Evolutionary conservation across 2,329 filamentous ascomycete genomes (phyloP).

Genomic region (Epichloe baconii): DNA sequence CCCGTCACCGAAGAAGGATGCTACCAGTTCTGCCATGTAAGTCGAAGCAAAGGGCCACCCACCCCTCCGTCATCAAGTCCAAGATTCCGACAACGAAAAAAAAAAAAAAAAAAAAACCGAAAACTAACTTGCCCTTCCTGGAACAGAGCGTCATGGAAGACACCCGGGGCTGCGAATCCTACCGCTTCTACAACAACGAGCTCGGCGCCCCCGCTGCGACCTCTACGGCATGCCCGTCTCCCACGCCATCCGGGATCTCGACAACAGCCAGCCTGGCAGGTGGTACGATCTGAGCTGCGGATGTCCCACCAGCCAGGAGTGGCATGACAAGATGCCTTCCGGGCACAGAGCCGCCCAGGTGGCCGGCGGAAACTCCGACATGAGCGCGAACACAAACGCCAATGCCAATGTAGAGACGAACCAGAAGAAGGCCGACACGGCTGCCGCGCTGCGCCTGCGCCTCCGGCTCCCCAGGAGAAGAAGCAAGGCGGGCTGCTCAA

Average conservation of each 20-base stretch:
- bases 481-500: background rate
- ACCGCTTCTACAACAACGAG: conserved; percentile 21
- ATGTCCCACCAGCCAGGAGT: conserved; percentile 16
- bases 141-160: conserved; percentile 18
- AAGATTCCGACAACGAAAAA: too few species aligned
- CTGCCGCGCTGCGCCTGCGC: background rate
- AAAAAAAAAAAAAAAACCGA: background rate
- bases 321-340: background rate
- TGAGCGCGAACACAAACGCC: too few species aligned
- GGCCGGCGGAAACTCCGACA: too few species aligned
- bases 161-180: conserved; percentile 22
- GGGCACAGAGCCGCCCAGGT: background rate
- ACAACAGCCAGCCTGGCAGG: conserved; percentile 15
- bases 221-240: conserved; percentile 22
- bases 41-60: background rate
- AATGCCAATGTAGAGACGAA: background rate
- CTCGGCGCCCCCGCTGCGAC: conserved; percentile 20
- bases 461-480: background rate
- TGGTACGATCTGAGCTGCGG: conserved; percentile 26
- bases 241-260: conserved; percentile 16
- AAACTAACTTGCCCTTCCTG: background rate
- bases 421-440: background rate
- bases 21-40: conserved; percentile 28
- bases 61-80: too few species aligned
- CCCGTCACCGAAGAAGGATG: conserved; percentile 26